A percentile compares a stretch with the other conserved stretches of the same genome.
These are phyloP conservation scores for Schizosaccharomyces osmophilus DNA, from an alignment of 805 yeast genomes.

Conservation along the genomic window DNA sequence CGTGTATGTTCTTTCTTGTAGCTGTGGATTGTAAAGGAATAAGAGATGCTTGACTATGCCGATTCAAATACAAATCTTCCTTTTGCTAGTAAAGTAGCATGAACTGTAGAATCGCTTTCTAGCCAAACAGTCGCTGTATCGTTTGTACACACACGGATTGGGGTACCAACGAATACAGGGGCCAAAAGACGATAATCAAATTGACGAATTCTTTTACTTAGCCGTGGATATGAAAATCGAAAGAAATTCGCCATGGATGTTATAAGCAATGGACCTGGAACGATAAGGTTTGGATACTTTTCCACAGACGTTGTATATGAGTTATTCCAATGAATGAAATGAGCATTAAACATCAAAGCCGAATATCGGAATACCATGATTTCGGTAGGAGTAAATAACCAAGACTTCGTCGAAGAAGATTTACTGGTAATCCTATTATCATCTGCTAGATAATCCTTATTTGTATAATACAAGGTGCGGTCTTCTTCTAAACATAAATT, in stretches of 20 bases:
- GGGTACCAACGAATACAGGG: not conserved
- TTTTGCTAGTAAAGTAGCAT: not conserved
- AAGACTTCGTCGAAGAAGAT: not conserved
- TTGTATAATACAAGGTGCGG: not conserved
- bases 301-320: conserved; percentile 11
- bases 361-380: conserved; percentile 21
- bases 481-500: not conserved
- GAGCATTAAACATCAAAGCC: conserved; percentile 60
- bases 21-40: no score
- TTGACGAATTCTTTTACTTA: not conserved
- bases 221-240: not conserved
- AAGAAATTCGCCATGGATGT: not conserved
- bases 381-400: conserved; percentile 5
- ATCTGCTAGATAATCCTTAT: not conserved
- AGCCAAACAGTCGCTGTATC: not conserved
- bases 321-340: conserved; percentile 52
- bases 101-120: not conserved
- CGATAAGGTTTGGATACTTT: not conserved
- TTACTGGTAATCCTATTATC: not conserved
- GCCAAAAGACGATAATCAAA: not conserved
- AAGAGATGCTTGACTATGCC: no score
- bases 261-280: not conserved
- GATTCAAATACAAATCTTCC: no score
- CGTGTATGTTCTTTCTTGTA: no score
- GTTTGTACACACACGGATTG: not conserved